Conservation (phyloP, 352 stramenopile species). For the Phytopythium montanum region DNA sequence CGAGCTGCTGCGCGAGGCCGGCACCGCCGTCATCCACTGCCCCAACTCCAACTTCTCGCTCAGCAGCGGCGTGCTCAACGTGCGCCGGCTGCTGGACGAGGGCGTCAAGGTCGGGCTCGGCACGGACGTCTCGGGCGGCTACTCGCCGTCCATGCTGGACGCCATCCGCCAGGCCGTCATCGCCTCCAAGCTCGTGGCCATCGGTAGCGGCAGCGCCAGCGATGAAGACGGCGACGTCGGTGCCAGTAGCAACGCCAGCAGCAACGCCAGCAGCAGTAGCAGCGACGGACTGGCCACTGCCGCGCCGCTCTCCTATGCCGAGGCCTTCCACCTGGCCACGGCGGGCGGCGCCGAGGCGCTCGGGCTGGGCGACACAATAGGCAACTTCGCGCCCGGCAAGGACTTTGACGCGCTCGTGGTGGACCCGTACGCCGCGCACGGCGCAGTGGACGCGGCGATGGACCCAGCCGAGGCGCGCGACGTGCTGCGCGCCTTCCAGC, state of each 20-base stretch:
- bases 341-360: constrained; percentile 81
- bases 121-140: constrained; percentile 93
- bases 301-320: constrained; percentile 51
- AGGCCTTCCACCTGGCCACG: constrained; percentile 91
- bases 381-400: constrained; percentile 88
- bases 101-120: constrained; percentile 91
- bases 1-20: constrained; percentile 49
- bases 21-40: constrained; percentile 91
- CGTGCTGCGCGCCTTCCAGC: constrained; percentile 81
- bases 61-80: constrained; percentile 82
- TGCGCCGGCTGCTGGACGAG: constrained; percentile 64
- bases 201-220: constrained; percentile 50
- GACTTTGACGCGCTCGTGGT: constrained; percentile 91
- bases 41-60: constrained; percentile 95
- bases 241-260: neutral
- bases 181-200: constrained; percentile 82
- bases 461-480: constrained; percentile 43
- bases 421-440: constrained; percentile 45
- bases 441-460: constrained; percentile 63
- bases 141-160: constrained; percentile 93
- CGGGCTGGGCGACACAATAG: constrained; percentile 73
- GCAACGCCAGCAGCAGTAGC: constrained; percentile 1
- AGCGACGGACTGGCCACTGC: neutral
- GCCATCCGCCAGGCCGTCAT: constrained; percentile 89
- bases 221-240: constrained; percentile 30